Percentiles rank a stretch among this genome's conserved stretches.
Evolutionary conservation across 1,284 basidiomycete genomes (phyloP).

Genomic region (Trichosporon coremiiforme): DNA sequence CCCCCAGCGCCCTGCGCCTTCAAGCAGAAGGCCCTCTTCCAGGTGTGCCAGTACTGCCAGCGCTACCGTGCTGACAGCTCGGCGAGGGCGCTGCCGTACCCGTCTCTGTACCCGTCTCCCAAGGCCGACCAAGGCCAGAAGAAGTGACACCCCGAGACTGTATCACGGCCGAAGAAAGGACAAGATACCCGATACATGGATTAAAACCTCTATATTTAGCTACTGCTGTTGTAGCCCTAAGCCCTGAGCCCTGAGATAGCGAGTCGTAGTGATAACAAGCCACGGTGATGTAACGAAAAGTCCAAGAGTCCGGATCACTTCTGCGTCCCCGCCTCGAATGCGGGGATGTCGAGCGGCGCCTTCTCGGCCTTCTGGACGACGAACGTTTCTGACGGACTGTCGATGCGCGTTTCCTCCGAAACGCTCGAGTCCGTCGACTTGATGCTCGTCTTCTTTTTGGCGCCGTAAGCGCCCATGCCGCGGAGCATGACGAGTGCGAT

Average conservation of each 20-base stretch:
- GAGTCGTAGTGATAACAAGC: not conserved
- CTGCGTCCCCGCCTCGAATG: not conserved
- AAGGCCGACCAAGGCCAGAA: not conserved
- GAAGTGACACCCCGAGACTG: not conserved
- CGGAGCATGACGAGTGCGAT: slow-evolving; percentile 42
- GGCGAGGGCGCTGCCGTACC: not conserved
- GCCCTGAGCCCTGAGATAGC: no score
- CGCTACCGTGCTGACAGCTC: not conserved
- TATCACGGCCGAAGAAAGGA: no score
- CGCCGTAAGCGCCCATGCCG: slow-evolving; percentile 39
- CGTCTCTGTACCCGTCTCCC: not conserved
- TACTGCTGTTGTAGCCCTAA: not conserved
- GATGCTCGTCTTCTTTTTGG: slow-evolving; percentile 19
- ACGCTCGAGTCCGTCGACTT: not conserved
- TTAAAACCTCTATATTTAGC: not conserved
- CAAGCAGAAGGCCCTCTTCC: not conserved
- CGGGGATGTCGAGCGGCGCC: not conserved
- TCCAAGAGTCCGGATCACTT: not conserved
- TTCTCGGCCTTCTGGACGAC: not conserved
- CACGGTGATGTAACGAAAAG: not conserved
- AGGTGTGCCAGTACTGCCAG: slow-evolving; percentile 4
- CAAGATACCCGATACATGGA: not conserved
- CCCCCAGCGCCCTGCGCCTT: not conserved
- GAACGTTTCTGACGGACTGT: not conserved
- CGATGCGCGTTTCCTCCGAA: not conserved